Evolutionary conservation across 805 yeast genomes (phyloP).

Genomic region (Kluyveromyces siamensis): DNA sequence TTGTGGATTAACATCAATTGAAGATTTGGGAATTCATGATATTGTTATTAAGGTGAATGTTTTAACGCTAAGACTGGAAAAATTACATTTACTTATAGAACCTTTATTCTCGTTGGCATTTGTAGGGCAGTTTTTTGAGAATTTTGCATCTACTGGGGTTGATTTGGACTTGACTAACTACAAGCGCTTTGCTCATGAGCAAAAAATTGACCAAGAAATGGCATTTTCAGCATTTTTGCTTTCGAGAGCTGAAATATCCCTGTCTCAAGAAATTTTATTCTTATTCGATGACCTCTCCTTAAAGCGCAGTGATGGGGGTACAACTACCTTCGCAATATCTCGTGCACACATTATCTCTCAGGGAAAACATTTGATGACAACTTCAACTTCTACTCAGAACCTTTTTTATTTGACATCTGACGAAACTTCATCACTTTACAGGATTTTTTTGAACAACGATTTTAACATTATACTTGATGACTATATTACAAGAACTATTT

Average conservation of each 20-base stretch:
- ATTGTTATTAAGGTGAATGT: slow-evolving; percentile 31
- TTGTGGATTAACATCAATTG: slow-evolving; percentile 35
- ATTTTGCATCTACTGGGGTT: background rate
- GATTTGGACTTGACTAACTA: slow-evolving; percentile 7
- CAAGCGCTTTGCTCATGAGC: slow-evolving; percentile 19
- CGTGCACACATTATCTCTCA: background rate
- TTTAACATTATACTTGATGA: background rate
- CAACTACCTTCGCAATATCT: background rate
- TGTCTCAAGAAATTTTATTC: slow-evolving; percentile 3
- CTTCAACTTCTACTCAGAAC: background rate
- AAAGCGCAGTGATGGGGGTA: slow-evolving; percentile 1
- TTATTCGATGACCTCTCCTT: slow-evolving; percentile 1
- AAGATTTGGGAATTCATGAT: slow-evolving; percentile 25
- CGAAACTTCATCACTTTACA: slow-evolving; percentile 4
- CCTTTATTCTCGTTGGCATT: background rate
- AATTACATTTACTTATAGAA: slow-evolving; percentile 1
- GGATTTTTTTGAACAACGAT: slow-evolving; percentile 3
- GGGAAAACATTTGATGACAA: background rate
- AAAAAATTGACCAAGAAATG: slow-evolving; percentile 8
- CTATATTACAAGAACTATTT: background rate
- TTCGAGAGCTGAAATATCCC: background rate
- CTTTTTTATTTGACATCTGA: background rate
- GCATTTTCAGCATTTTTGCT: slow-evolving; percentile 10
- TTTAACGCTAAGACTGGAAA: slow-evolving; percentile 24
- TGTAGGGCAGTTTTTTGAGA: background rate